Percentiles rank a stretch among this genome's conserved stretches.
Evolutionary conservation across 2,329 filamentous ascomycete species (phyloP).

Genomic region (Proliferodiscus dingleyae): DNA sequence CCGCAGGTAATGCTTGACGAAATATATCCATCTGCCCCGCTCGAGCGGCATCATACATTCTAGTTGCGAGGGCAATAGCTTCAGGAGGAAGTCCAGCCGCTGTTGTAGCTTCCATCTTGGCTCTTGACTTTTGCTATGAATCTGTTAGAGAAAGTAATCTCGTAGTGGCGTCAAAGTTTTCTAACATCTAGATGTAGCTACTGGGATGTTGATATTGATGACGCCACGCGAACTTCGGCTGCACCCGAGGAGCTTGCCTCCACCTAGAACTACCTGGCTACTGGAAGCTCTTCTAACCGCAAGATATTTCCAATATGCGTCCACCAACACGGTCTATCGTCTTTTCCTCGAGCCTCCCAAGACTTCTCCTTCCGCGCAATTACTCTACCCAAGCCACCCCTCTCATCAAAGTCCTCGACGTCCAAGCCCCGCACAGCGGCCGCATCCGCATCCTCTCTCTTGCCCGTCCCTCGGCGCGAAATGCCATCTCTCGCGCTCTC

Average conservation of each 20-base stretch:
- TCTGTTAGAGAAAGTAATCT: neutral
- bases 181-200: neutral
- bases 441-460: constrained; percentile 85
- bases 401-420: constrained; percentile 16
- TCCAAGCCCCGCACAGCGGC: constrained; percentile 40
- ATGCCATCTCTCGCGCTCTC: constrained; percentile 80
- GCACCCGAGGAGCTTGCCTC: too few relatives aligned
- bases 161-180: neutral
- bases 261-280: neutral
- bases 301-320: constrained; percentile 5
- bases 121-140: neutral
- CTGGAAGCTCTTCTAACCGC: neutral
- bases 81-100: constrained; percentile 48
- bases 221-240: neutral
- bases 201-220: neutral
- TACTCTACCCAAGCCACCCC: constrained; percentile 8
- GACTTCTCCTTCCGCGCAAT: constrained; percentile 10
- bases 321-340: constrained; percentile 3
- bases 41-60: constrained; percentile 64
- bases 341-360: constrained; percentile 7
- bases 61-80: constrained; percentile 59
- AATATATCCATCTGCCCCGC: constrained; percentile 53
- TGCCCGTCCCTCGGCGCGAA: constrained; percentile 78
- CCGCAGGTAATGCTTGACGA: constrained; percentile 58
- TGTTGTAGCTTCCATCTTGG: neutral